Conservation (phyloP, 2,329 filamentous ascomycete species). For the Diaporthe aspalathi region DNA sequence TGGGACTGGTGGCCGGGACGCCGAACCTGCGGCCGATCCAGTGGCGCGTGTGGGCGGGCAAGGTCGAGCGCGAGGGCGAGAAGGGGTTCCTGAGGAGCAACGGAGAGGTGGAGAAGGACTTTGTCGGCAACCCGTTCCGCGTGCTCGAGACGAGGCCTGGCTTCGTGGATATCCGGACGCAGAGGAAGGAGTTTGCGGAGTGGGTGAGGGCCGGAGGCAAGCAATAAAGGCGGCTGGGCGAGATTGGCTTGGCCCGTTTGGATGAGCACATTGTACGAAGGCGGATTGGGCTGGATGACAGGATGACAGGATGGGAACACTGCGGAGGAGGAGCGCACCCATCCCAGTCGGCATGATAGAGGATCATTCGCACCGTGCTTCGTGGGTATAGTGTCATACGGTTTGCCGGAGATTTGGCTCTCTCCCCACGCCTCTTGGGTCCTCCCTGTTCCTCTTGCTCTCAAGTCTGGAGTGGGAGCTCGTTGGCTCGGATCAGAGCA, state of each 20-base stretch:
- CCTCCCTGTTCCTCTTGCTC: background rate
- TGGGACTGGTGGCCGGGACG: conserved; percentile 83
- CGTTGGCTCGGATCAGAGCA: background rate
- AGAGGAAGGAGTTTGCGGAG: conserved; percentile 81
- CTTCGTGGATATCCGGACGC: conserved; percentile 88
- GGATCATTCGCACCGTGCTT: background rate
- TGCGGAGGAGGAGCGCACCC: background rate
- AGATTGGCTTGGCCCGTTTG: background rate
- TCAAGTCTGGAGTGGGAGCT: background rate
- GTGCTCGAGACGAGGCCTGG: conserved; percentile 82
- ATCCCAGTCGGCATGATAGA: background rate
- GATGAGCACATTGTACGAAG: background rate
- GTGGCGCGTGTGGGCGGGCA: conserved; percentile 84
- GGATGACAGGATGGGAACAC: background rate
- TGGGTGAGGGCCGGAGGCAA: conserved; percentile 68
- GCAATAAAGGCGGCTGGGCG: background rate
- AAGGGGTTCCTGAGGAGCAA: conserved; percentile 66
- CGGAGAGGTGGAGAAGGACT: conserved; percentile 77
- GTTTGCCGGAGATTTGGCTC: background rate
- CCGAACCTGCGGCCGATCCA: conserved; percentile 85
- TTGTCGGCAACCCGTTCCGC: conserved; percentile 81
- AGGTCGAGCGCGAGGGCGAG: conserved; percentile 82
- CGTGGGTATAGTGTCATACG: background rate
- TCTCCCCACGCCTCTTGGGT: background rate
- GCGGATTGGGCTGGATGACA: background rate